A percentile compares a stretch with the other conserved stretches of the same genome.
These are phyloP conservation scores for Sugiyamaella floridensis DNA, from an alignment of 805 yeast species.

Conservation along the genomic window DNA sequence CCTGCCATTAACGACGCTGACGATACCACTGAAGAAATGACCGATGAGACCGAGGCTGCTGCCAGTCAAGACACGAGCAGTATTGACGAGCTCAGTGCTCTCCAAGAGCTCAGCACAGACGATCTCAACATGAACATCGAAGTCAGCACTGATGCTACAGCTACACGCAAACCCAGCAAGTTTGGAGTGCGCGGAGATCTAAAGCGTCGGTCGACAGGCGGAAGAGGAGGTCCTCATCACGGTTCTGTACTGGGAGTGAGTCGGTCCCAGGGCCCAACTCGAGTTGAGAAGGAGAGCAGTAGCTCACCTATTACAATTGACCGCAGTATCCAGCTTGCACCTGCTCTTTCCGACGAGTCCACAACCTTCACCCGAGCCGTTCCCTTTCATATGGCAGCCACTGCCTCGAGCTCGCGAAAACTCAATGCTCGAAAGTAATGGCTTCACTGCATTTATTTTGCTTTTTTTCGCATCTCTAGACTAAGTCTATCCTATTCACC, in stretches of 20 bases:
- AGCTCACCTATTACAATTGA: not conserved
- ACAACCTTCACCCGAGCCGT: slow-evolving; percentile 3
- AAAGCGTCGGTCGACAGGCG: slow-evolving; percentile 4
- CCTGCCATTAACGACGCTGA: not conserved
- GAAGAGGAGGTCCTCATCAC: not conserved
- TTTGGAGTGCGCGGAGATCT: slow-evolving; percentile 16
- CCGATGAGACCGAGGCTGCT: not conserved
- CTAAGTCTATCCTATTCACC: too few relatives aligned
- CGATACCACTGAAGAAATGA: not conserved
- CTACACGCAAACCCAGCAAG: not conserved
- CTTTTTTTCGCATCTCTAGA: not conserved
- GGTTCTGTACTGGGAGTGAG: slow-evolving; percentile 12
- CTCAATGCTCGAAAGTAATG: not conserved
- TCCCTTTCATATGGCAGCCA: slow-evolving; percentile 10
- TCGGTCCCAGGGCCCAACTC: slow-evolving; percentile 1
- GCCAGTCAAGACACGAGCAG: not conserved
- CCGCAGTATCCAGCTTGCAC: not conserved
- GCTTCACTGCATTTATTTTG: not conserved
- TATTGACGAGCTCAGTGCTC: not conserved
- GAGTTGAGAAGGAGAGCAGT: slow-evolving; percentile 16
- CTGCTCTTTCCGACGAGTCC: not conserved
- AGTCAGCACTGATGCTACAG: not conserved
- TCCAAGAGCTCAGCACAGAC: not conserved
- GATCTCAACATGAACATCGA: slow-evolving; percentile 1
- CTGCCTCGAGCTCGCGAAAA: slow-evolving; percentile 10